Conservation (phyloP, 2,329 filamentous ascomycete species). For the Fusarium scirpi region DNA sequence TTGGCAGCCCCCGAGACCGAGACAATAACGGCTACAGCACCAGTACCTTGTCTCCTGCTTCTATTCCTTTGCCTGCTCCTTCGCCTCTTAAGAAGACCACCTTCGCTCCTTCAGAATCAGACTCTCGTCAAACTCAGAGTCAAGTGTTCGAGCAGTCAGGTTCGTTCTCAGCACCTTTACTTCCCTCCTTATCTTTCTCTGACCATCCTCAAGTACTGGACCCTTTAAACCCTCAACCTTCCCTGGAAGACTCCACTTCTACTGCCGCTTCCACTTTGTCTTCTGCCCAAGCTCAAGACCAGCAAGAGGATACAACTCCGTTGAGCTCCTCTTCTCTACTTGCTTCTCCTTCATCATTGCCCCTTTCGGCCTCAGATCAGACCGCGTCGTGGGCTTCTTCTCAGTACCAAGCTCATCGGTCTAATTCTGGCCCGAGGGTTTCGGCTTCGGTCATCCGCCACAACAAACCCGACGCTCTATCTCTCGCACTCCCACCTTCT, state of each 20-base stretch:
- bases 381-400: conserved; percentile 45
- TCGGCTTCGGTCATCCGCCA: conserved; percentile 74
- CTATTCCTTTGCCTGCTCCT: conserved; percentile 28
- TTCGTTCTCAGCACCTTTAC: conserved; percentile 9
- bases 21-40: conserved; percentile 21
- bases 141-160: conserved; percentile 11
- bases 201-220: conserved; percentile 17
- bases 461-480: conserved; percentile 72
- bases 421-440: conserved; percentile 79
- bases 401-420: conserved; percentile 18
- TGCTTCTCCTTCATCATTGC: conserved; percentile 20
- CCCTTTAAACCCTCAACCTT: conserved; percentile 34
- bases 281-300: conserved; percentile 5
- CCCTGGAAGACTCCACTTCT: conserved; percentile 35
- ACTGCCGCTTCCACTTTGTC: neutral
- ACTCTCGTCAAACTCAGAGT: conserved; percentile 17
- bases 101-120: conserved; percentile 11
- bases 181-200: conserved; percentile 27
- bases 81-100: conserved; percentile 36
- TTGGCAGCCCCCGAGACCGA: conserved; percentile 53
- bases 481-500: conserved; percentile 54
- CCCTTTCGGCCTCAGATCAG: conserved; percentile 13
- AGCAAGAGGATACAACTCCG: conserved; percentile 1
- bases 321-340: conserved; percentile 7
- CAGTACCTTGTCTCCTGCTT: conserved; percentile 32